Conservation (phyloP, 73 alveolate genomes). For the Breviolum minutum region DNA sequence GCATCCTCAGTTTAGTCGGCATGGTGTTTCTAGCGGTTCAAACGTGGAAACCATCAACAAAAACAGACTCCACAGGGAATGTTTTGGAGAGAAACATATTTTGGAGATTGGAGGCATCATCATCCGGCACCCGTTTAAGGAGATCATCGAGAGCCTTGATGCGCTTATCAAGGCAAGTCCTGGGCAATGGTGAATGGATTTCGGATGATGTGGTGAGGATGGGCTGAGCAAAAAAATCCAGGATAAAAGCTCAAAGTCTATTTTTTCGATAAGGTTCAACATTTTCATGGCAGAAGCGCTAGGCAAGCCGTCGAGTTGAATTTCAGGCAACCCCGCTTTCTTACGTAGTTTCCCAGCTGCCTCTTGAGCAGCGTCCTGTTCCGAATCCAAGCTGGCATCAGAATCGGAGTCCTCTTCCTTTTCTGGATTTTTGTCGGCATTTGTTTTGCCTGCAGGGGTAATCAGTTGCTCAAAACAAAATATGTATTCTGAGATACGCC, state of each 20-base stretch:
- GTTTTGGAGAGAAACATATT: background rate
- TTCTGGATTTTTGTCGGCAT: background rate
- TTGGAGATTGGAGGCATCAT: background rate
- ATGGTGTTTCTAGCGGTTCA: background rate
- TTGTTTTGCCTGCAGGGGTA: no score
- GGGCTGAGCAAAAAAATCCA: background rate
- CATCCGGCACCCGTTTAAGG: background rate
- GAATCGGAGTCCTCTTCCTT: no score
- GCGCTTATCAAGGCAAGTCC: background rate
- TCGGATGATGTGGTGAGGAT: no score
- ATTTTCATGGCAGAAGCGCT: background rate
- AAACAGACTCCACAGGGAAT: background rate
- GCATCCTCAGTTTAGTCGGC: background rate
- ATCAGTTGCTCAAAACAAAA: no score
- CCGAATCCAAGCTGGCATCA: background rate
- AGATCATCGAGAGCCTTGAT: background rate
- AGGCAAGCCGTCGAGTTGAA: background rate
- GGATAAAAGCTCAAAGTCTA: no score
- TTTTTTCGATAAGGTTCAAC: background rate
- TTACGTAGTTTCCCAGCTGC: background rate
- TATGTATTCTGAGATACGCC: no score
- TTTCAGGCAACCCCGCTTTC: background rate
- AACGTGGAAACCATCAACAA: no score
- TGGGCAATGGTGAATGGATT: no score
- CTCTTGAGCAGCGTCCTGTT: constrained; percentile 1